These are phyloP conservation scores for Venturia nashicola DNA, from an alignment of 2,329 filamentous ascomycete genomes.

Conservation along the genomic window DNA sequence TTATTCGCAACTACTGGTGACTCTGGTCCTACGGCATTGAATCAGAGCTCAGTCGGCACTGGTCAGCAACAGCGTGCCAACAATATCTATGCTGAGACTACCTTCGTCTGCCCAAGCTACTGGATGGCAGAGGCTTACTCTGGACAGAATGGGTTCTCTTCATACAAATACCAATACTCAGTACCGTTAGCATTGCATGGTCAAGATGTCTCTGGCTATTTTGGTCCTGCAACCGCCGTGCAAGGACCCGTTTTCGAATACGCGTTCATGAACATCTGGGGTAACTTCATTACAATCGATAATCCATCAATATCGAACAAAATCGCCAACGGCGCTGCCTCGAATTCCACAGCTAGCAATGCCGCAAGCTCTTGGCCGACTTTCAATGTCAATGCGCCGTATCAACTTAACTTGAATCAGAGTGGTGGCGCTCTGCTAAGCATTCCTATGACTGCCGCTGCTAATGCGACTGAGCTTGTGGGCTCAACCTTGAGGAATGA, in stretches of 20 bases:
- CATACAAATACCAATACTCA: constrained; percentile 5
- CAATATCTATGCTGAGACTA: neutral
- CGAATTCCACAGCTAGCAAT: neutral
- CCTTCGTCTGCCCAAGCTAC: neutral
- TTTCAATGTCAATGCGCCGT: neutral
- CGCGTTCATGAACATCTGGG: constrained; percentile 6
- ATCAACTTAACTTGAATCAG: neutral
- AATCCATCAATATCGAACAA: neutral
- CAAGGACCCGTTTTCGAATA: neutral
- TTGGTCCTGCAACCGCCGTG: neutral
- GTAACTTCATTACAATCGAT: neutral
- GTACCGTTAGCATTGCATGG: neutral
- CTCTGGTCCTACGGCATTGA: neutral
- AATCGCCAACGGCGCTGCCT: neutral
- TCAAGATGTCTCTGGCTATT: neutral
- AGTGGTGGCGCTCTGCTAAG: neutral
- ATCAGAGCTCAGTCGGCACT: neutral
- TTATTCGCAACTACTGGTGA: neutral
- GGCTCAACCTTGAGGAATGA: neutral
- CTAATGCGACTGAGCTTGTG: neutral
- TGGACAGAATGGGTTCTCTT: neutral
- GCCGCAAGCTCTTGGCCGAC: neutral
- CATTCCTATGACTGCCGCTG: neutral
- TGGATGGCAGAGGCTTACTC: constrained; percentile 1
- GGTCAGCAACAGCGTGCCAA: constrained; percentile 7